Evolutionary conservation across 2,329 filamentous ascomycete species (phyloP), one percentile per base, ranked within the genome.

Genomic region (Alternaria tenuissima): DNA sequence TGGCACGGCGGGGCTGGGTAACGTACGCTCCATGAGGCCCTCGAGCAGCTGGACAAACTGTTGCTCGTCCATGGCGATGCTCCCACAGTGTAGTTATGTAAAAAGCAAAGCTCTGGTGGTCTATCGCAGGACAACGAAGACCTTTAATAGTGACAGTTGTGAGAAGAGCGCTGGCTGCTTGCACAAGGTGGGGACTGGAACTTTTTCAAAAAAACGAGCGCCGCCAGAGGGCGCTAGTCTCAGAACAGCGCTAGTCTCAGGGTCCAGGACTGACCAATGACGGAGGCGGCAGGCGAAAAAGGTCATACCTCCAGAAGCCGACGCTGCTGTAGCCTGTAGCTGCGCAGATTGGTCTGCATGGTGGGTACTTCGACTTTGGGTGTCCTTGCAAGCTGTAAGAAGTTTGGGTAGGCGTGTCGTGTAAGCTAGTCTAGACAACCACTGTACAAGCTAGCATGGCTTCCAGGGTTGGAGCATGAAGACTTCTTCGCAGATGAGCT

Each of bases 31-130:
- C 81, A 96, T 87, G 74, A 94, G 89, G 82, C 91, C 90, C 86
- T 95, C 88, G 78, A 97, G 88, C 82, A 97, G 88, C 83, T 91
- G 86, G 70, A 95, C 86, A 78, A 97, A 93, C 82, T 91, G 88
- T 80, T 92, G 89, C 79, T 92, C 87, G 80, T 93, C 89, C 91
- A 94, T 94, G 75, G 63, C 68, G 63, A 57, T 62, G 64, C 62
- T 66, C 68, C 64, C 66, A 72, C 68, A 64, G 57, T 63, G 18
- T 51, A 11, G 7, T 34, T 59, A 54, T 62, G 62, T 64, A 68
- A 60, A 67, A 70, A 68, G 64, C 64, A 69, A 56, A 64, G 63
- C 62, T 68, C 38, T 34, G 55, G 51, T 43, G 65, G 65, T 68
- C 66, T 70, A 57, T 63, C 66, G 67, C 62, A 57, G 63, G 54